Evolutionary conservation across 1,284 basidiomycete genomes (phyloP), one percentile per base, ranked within the genome.

Genomic region (Neolentinus lepideus): DNA sequence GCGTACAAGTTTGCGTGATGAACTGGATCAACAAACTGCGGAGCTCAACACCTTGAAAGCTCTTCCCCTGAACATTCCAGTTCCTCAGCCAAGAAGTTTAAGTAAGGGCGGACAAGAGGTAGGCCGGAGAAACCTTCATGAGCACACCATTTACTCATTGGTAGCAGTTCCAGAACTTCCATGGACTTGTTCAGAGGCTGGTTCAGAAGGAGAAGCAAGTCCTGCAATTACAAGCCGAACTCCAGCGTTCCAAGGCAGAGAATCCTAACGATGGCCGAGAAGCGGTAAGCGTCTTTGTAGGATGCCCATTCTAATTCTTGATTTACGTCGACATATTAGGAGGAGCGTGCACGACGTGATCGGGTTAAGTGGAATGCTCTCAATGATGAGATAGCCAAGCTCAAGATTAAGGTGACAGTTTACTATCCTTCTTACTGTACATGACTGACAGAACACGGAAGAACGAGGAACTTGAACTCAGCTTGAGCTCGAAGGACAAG

Each of bases 201-300:
- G 80, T 90, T 2, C 80, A 85, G 64, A 94, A 93, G 67, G 92
- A 95, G 71, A 92, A 90, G 65, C 83, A 93, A 66, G 89, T 92
- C 1, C 67, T 83, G 6, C 82, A 86, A 56, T 75, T 95, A 3
- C 85, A 87, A 65, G 76, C 79, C 2, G 89, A 93, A 62, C 69
- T 94, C 8, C 89, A 89, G 59, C 76, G 78, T 27, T 69, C 83
- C 56, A 81, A 79, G 58, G 70, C 74, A 2, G 78, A 81, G 63
- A 81, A 80, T 66, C 80, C 80, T 1, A 66, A 62, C 8, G 85
- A 88, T 54, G 67, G 68, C 3, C 71, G 78, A 31, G 84, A 88
- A 60, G 73, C 75, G 52, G 88, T 90, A 64, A 55, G 85, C 64
- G 3, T 11, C 56, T 55, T 54, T 46, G 1, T 43, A 38, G 36